Evolutionary conservation across 257 asterid genomes (phyloP), one percentile per base, ranked within the genome.

Genomic region (Primulina huaijiensis): DNA sequence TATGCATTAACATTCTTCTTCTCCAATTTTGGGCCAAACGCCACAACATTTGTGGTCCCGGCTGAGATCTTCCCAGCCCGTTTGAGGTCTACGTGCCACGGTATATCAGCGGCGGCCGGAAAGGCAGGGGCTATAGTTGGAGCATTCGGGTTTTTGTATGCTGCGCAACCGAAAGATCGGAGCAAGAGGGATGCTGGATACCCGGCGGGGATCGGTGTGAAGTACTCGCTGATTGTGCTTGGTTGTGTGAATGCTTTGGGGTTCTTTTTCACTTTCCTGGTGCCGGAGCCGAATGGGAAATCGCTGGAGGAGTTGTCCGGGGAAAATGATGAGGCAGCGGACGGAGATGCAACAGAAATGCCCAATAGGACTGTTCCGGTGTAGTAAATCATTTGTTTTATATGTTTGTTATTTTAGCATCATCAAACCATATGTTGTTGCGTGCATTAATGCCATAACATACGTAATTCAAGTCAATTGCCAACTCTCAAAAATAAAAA

Each of bases 41-140:
- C 86, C 1, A 83, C 88, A 0, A 83, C 88, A 0, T 84, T 84
- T 2, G 86, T 84, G 0, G 88, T 84, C 59, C 86, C 86, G 0
- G 81, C 86, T 0, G 86, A 82, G 62, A 71, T 82, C 11, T 82
- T 82, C 78, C 86, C 86, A 0, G 80, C 86, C 11, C 11, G 88
- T 7, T 60, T 84, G 3, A 60, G 88, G 66, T 79, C 86, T 0
- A 81, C 88, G 0, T 84, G 84, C 62, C 88, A 84, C 1, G 88
- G 86, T 0, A 81, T 84, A 67, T 84, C 86, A 0, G 82, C 86
- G 0, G 86, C 84, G 0, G 79, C 88, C 0, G 88, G 86, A 0
- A 81, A 79, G 56, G 86, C 88, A 0, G 88, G 86, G 3, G 86
- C 88, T 33, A 84, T 81, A 0, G 66, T 84, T 0, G 88, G 86